Percentiles rank a stretch among this genome's conserved stretches.
Conservation (phyloP, 2,329 filamentous ascomycete genomes). For the Ophiostoma tasmaniense region DNA sequence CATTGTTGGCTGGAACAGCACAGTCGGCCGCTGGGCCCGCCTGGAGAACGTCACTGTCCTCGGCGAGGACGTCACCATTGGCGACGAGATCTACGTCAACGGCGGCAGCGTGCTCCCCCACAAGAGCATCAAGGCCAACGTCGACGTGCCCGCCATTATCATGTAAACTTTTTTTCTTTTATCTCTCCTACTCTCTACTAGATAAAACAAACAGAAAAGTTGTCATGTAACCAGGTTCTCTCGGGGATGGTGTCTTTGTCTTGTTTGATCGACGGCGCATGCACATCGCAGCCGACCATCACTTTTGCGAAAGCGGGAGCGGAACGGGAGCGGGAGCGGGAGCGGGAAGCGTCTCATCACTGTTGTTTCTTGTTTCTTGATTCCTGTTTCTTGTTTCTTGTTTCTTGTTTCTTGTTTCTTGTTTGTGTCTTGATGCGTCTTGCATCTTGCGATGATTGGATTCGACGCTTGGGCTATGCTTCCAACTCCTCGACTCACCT, state of each 20-base stretch:
- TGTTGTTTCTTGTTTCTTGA: background rate
- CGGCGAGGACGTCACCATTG: slow-evolving; percentile 94
- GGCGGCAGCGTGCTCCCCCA: slow-evolving; percentile 90
- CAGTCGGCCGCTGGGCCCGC: slow-evolving; percentile 88
- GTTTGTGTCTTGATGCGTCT: too few species aligned
- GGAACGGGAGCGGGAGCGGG: background rate
- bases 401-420: background rate
- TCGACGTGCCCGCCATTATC: slow-evolving; percentile 68
- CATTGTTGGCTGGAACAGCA: slow-evolving; percentile 97
- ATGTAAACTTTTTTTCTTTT: slow-evolving; percentile 38
- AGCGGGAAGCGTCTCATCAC: background rate
- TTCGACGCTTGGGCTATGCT: background rate
- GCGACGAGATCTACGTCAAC: slow-evolving; percentile 97
- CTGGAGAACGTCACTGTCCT: slow-evolving; percentile 97
- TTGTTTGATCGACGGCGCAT: slow-evolving; percentile 10
- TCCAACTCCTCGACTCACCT: background rate
- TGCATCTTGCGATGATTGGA: background rate
- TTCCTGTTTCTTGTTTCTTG: background rate
- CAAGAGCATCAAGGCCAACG: slow-evolving; percentile 98
- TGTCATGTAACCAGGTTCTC: background rate
- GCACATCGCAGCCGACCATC: background rate
- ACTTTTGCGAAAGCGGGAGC: background rate
- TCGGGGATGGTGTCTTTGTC: background rate
- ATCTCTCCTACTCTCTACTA: background rate
- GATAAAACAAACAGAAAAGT: background rate